Conservation (phyloP, 2,329 filamentous ascomycete species). For the Penicillium thymicola region DNA sequence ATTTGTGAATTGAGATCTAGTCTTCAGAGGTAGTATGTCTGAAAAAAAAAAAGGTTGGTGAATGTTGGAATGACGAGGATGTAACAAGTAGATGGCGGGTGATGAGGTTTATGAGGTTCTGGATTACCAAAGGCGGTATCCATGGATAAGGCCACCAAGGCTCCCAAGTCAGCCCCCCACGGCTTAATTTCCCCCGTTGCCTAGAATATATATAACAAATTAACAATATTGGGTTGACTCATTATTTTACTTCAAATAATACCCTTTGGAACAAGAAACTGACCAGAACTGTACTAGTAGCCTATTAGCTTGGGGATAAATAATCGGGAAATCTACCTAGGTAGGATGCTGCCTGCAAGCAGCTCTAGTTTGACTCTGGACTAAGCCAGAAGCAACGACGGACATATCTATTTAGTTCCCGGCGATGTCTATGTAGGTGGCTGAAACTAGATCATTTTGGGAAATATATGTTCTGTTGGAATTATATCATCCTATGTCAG, state of each 20-base stretch:
- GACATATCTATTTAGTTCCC: neutral
- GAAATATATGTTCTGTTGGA: no score
- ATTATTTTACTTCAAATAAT: neutral
- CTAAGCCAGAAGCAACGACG: neutral
- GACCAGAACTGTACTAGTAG: neutral
- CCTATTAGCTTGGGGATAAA: neutral
- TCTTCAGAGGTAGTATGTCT: neutral
- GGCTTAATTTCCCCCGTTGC: neutral
- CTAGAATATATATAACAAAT: neutral
- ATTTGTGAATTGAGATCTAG: no score
- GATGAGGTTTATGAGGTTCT: neutral
- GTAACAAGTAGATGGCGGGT: neutral
- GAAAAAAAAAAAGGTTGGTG: neutral
- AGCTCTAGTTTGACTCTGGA: neutral
- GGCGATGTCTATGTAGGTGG: neutral
- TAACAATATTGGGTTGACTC: neutral
- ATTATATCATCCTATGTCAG: neutral
- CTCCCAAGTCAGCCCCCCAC: neutral
- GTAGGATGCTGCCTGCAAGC: neutral
- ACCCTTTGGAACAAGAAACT: no score
- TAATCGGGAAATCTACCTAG: neutral
- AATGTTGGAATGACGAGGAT: neutral
- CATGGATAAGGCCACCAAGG: neutral
- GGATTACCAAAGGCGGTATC: neutral
- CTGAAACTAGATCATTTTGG: neutral